phyloP scores from a whole-genome alignment of 306 rosid genomes.

The Datisca glomerata region DNA sequence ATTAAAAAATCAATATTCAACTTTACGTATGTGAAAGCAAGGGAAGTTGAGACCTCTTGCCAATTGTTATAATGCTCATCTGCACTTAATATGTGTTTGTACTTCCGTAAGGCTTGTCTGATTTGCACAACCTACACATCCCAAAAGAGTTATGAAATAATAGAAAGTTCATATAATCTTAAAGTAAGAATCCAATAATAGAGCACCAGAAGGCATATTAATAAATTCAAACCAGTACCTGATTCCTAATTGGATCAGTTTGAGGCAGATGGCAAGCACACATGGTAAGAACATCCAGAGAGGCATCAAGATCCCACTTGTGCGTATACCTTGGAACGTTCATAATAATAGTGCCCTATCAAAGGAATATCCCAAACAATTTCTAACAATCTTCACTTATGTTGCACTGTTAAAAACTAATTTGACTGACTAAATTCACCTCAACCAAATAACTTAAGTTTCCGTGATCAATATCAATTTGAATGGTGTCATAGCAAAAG shows the following conservation, averaged over 20 bases:
- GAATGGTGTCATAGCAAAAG: too few species aligned
- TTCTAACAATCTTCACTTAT: too few species aligned
- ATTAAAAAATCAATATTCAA: too few species aligned
- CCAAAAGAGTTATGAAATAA: conserved; percentile 19
- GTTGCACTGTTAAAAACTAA: too few species aligned
- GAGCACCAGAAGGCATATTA: conserved; percentile 14
- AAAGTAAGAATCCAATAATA: conserved; percentile 9
- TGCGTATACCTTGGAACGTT: conserved; percentile 79
- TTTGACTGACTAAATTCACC: neutral
- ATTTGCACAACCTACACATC: conserved; percentile 60
- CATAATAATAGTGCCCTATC: too few species aligned
- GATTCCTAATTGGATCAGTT: conserved; percentile 41
- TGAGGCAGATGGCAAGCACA: conserved; percentile 90
- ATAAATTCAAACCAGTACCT: conserved; percentile 37
- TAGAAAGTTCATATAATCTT: too few species aligned
- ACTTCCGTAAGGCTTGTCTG: conserved; percentile 88
- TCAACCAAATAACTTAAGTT: too few species aligned
- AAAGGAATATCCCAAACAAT: too few species aligned
- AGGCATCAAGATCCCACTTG: conserved; percentile 87
- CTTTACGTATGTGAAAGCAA: conserved; percentile 9
- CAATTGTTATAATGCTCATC: conserved; percentile 84
- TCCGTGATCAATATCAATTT: too few species aligned
- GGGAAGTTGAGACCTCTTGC: conserved; percentile 68
- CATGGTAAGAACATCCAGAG: conserved; percentile 94
- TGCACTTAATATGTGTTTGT: conserved; percentile 76